These are phyloP conservation scores for Schizochytrium sp. DNA, from an alignment of 108 stramenopile genomes.

Conservation along the genomic window DNA sequence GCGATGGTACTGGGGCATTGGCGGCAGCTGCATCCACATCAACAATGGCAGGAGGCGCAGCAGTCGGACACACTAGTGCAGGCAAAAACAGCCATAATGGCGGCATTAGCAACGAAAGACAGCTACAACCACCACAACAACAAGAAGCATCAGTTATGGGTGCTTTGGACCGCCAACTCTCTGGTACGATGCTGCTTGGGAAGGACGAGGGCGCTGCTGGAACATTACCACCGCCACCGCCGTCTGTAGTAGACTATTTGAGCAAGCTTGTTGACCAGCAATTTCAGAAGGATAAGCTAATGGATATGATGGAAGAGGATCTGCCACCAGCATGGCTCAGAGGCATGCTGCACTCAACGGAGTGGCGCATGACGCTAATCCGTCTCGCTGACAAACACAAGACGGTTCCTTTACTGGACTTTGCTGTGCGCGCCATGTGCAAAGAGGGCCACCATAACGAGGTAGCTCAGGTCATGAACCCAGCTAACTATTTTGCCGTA, in stretches of 20 bases:
- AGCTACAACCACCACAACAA: not conserved
- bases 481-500: slow-evolving; percentile 50
- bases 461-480: slow-evolving; percentile 29
- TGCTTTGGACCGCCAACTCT: not conserved
- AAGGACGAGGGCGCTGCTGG: not conserved
- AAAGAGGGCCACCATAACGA: slow-evolving; percentile 42
- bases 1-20: too few relatives aligned
- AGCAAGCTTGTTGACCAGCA: slow-evolving; percentile 29
- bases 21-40: not conserved
- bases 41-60: not conserved
- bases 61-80: not conserved
- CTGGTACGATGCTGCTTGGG: not conserved
- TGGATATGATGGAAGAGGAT: not conserved
- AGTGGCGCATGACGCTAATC: slow-evolving; percentile 8
- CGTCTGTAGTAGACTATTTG: not conserved
- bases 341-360: slow-evolving; percentile 30
- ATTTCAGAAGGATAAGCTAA: slow-evolving; percentile 35
- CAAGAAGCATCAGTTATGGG: not conserved
- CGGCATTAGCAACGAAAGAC: not conserved
- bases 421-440: slow-evolving; percentile 39
- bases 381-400: slow-evolving; percentile 59
- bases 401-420: slow-evolving; percentile 31
- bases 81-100: not conserved
- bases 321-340: slow-evolving; percentile 21
- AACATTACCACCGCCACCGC: not conserved